A percentile compares a stretch with the other conserved stretches of the same genome.
Conservation (phyloP, 805 yeast species). For the Cyberlindnera xylosilytica region DNA sequence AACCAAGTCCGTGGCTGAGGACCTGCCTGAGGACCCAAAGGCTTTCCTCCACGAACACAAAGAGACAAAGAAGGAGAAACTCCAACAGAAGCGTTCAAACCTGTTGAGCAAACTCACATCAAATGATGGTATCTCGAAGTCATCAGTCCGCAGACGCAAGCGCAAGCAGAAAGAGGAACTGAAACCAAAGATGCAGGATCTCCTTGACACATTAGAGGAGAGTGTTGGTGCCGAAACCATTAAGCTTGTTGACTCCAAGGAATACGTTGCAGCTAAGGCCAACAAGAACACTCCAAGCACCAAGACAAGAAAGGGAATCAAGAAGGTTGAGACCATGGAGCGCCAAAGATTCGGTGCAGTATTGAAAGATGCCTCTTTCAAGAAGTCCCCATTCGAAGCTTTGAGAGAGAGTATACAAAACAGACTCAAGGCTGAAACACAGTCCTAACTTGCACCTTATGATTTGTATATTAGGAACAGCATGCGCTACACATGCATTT, state of each 20-base stretch:
- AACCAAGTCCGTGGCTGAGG: constrained; percentile 5
- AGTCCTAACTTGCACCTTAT: background rate
- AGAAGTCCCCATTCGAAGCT: constrained; percentile 61
- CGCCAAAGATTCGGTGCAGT: constrained; percentile 55
- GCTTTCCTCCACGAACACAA: constrained; percentile 53
- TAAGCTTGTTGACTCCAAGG: constrained; percentile 20
- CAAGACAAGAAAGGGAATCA: constrained; percentile 50
- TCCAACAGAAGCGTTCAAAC: constrained; percentile 33
- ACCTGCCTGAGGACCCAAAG: constrained; percentile 34
- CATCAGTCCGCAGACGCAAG: constrained; percentile 61
- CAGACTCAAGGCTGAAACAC: constrained; percentile 15
- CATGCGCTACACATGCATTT: too few species aligned
- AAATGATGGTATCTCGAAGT: constrained; percentile 55
- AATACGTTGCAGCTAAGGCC: constrained; percentile 14
- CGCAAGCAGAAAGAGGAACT: constrained; percentile 60
- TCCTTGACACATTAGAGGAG: constrained; percentile 47
- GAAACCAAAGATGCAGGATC: constrained; percentile 64
- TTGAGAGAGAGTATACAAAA: constrained; percentile 52
- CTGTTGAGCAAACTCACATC: constrained; percentile 37
- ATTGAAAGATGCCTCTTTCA: constrained; percentile 50
- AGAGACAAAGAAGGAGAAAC: constrained; percentile 52
- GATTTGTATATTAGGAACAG: background rate
- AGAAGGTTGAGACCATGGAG: constrained; percentile 55
- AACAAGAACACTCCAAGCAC: constrained; percentile 50
- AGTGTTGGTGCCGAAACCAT: constrained; percentile 15